These are phyloP conservation scores for Chernovozyma aurita DNA, from an alignment of 1,139 yeast genomes.

Conservation along the genomic window DNA sequence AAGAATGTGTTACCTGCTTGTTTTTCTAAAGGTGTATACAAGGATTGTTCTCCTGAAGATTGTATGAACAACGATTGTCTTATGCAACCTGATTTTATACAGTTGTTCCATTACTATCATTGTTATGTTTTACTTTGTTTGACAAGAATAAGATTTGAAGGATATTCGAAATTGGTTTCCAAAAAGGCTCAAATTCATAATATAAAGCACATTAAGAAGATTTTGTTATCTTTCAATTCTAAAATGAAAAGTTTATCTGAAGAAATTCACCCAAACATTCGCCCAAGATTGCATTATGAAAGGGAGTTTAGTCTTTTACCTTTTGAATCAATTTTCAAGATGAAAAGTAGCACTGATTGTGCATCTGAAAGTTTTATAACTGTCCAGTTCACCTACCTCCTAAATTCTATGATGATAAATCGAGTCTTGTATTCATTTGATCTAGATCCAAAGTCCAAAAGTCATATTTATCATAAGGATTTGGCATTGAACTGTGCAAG, in stretches of 20 bases:
- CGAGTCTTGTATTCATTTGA: constrained; percentile 27
- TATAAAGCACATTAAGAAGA: constrained; percentile 14
- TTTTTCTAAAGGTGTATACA: neutral
- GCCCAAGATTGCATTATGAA: constrained; percentile 25
- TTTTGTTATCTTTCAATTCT: constrained; percentile 17
- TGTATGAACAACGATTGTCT: neutral
- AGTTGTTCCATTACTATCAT: constrained; percentile 2
- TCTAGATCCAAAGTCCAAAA: constrained; percentile 12
- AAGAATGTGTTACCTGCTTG: neutral
- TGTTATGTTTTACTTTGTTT: constrained; percentile 16
- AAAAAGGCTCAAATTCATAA: constrained; percentile 21
- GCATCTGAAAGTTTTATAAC: constrained; percentile 16
- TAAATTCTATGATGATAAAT: constrained; percentile 34
- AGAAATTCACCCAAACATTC: constrained; percentile 12
- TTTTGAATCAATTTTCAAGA: constrained; percentile 3
- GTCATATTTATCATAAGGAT: constrained; percentile 18
- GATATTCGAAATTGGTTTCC: constrained; percentile 26
- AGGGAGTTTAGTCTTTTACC: constrained; percentile 14
- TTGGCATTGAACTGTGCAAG: constrained; percentile 31
- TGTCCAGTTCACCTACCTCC: constrained; percentile 26
- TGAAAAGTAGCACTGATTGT: constrained; percentile 2
- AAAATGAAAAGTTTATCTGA: constrained; percentile 17
- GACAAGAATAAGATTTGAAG: constrained; percentile 24
- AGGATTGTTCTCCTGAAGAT: neutral
- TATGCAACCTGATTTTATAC: neutral